A percentile compares a stretch with the other conserved stretches of the same genome.
phyloP scores from a whole-genome alignment of 2,329 filamentous ascomycete species.

The Scytalidium sp. region DNA sequence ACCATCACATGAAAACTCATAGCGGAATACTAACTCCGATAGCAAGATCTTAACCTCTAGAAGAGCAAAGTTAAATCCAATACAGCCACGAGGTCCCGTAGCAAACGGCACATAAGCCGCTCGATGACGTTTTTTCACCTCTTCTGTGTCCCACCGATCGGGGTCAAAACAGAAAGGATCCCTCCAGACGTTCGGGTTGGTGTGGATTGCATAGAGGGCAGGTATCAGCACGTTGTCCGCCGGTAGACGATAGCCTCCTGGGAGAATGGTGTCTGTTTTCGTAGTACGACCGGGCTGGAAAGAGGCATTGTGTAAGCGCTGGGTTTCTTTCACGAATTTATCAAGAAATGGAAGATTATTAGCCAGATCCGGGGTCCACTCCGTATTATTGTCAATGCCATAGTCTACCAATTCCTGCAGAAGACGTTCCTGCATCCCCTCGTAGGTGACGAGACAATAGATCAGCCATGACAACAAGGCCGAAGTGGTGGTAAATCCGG shows the following conservation, averaged over 20 bases:
- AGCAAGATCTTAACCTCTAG: conserved; percentile 36
- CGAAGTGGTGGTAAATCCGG: conserved; percentile 45
- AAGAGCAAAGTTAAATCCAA: conserved; percentile 38
- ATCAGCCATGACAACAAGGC: conserved; percentile 44
- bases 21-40: conserved; percentile 32
- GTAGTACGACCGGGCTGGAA: conserved; percentile 45
- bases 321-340: conserved; percentile 42
- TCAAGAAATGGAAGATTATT: conserved; percentile 35
- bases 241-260: conserved; percentile 41
- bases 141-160: conserved; percentile 17
- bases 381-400: conserved; percentile 26
- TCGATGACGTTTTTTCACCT: conserved; percentile 12
- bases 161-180: conserved; percentile 14
- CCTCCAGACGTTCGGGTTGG: conserved; percentile 17
- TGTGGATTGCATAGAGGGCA: conserved; percentile 17
- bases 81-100: conserved; percentile 31
- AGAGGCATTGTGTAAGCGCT: conserved; percentile 41
- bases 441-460: conserved; percentile 39
- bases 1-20: conserved; percentile 31
- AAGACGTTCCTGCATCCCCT: conserved; percentile 39
- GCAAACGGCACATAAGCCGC: conserved; percentile 34
- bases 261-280: conserved; percentile 39
- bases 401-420: conserved; percentile 42
- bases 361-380: conserved; percentile 31
- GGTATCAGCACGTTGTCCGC: conserved; percentile 25